Conservation (phyloP, 1,284 basidiomycete species). For the Porogramme epimiltina region DNA sequence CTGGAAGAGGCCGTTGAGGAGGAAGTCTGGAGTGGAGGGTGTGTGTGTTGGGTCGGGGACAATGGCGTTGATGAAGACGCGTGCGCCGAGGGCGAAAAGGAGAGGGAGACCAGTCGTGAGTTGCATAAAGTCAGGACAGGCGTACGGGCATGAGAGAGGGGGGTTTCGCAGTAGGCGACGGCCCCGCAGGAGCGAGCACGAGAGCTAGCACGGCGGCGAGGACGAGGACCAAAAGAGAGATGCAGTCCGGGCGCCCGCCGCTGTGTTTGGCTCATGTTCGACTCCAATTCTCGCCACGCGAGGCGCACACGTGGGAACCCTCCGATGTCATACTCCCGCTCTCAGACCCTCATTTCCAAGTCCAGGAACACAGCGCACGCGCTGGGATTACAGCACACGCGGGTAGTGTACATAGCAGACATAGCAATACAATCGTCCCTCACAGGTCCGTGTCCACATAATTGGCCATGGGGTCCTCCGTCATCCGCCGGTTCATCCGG, state of each 20-base stretch:
- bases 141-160: slow-evolving; percentile 26
- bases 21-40: slow-evolving; percentile 53
- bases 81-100: slow-evolving; percentile 62
- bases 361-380: background rate
- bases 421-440: slow-evolving; percentile 15
- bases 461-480: slow-evolving; percentile 89
- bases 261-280: background rate
- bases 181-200: slow-evolving; percentile 23
- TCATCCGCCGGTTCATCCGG: slow-evolving; percentile 68
- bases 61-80: slow-evolving; percentile 58
- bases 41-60: slow-evolving; percentile 37
- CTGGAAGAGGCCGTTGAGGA: slow-evolving; percentile 74
- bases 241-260: too few species aligned
- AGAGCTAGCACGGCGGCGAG: slow-evolving; percentile 12
- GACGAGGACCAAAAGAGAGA: background rate
- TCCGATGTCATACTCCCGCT: too few species aligned
- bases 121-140: slow-evolving; percentile 32
- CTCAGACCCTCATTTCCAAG: background rate
- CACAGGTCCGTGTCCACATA: slow-evolving; percentile 64
- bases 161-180: slow-evolving; percentile 24
- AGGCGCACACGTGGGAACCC: slow-evolving; percentile 19
- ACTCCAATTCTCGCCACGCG: too few species aligned
- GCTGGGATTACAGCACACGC: slow-evolving; percentile 13
- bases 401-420: slow-evolving; percentile 19
- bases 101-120: slow-evolving; percentile 46